Evolutionary conservation across 2,329 filamentous ascomycete species (phyloP).

Genomic region (Neobulgaria alba): DNA sequence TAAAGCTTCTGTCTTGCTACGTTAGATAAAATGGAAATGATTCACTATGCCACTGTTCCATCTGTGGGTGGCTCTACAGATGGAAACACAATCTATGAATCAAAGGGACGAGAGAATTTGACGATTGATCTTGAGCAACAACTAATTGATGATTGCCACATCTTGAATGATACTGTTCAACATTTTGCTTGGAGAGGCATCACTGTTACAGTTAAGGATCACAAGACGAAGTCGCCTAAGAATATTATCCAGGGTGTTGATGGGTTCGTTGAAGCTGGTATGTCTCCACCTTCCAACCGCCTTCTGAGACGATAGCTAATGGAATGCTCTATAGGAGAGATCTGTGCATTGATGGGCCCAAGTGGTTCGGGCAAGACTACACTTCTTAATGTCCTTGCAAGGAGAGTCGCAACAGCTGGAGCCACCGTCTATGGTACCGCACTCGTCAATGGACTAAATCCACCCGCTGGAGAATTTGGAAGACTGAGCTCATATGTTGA

Average conservation of each 20-base stretch:
- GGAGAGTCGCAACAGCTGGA: conserved; percentile 42
- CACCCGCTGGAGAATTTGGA: conserved; percentile 48
- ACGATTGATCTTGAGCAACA: conserved; percentile 23
- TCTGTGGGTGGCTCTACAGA: no score
- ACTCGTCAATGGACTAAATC: conserved; percentile 52
- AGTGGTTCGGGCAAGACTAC: conserved; percentile 72
- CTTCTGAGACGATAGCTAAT: no score
- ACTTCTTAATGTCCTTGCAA: conserved; percentile 70
- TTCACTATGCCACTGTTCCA: no score
- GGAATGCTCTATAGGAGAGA: conserved; percentile 50
- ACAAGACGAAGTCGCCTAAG: conserved; percentile 52
- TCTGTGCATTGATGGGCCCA: conserved; percentile 77
- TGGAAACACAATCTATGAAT: no score
- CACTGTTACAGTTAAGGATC: conserved; percentile 65
- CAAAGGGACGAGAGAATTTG: conserved; percentile 9
- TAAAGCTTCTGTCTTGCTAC: no score
- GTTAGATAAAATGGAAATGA: no score
- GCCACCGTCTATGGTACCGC: conserved; percentile 46
- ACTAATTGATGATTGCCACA: conserved; percentile 30
- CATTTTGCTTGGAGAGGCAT: conserved; percentile 59
- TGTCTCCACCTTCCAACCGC: no score
- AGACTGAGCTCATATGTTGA: conserved; percentile 71
- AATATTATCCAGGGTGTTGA: conserved; percentile 54
- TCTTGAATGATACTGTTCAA: conserved; percentile 55
- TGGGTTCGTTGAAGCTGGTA: conserved; percentile 56